These are phyloP conservation scores for Sphenostylis stenocarpa DNA, from an alignment of 306 rosid genomes.

Conservation along the genomic window DNA sequence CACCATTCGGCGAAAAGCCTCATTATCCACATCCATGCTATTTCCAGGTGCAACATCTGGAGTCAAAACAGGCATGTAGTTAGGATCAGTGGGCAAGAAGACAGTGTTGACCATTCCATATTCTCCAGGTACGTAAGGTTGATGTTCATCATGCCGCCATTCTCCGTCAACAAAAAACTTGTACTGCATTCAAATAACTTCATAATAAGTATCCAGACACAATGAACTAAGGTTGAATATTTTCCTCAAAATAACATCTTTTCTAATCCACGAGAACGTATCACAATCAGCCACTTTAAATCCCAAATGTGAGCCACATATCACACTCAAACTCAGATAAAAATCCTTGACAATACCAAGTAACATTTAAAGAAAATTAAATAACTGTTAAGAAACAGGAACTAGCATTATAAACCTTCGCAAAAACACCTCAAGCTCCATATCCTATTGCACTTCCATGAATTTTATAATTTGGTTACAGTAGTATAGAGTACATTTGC, in stretches of 20 bases:
- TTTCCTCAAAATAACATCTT: neutral
- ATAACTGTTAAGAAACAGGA: neutral
- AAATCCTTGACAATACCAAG: neutral
- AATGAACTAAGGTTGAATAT: conserved; percentile 7
- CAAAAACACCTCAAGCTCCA: conserved; percentile 1
- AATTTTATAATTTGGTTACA: neutral
- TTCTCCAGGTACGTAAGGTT: conserved; percentile 64
- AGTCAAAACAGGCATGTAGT: conserved; percentile 47
- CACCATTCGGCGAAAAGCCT: conserved; percentile 72
- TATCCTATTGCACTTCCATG: neutral
- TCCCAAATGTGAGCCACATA: neutral
- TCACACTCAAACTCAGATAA: conserved; percentile 10
- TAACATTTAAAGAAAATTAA: neutral
- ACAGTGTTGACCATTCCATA: conserved; percentile 83
- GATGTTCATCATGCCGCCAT: conserved; percentile 90
- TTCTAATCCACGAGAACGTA: neutral
- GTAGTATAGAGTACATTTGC: neutral
- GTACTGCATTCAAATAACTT: conserved; percentile 60
- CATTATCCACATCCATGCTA: conserved; percentile 93
- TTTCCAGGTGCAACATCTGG: conserved; percentile 55
- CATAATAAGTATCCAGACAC: conserved; percentile 25
- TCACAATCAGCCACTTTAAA: neutral
- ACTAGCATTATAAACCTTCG: neutral
- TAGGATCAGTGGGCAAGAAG: conserved; percentile 74
- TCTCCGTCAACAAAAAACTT: conserved; percentile 95